Percentiles rank a stretch among this genome's conserved stretches.
Conservation (phyloP, 345 rosid species). For the Hirschfeldia incana region DNA sequence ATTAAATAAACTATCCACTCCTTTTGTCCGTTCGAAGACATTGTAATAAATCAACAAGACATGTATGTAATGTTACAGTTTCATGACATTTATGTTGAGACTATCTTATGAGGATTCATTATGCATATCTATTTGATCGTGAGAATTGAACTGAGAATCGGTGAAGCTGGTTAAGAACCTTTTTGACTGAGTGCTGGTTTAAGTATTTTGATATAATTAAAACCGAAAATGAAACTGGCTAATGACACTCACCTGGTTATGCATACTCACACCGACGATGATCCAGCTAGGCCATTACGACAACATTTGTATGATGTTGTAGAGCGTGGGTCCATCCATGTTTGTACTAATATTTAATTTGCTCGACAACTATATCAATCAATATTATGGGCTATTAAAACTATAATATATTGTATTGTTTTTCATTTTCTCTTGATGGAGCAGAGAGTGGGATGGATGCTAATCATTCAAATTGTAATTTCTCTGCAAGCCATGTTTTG, state of each 20-base stretch:
- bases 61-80: not conserved
- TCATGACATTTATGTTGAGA: not conserved
- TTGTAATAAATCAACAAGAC: slow-evolving; percentile 5
- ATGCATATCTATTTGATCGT: not conserved
- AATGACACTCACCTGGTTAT: not conserved
- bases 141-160: not conserved
- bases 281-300: slow-evolving; percentile 9
- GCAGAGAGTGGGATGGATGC: not conserved
- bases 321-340: slow-evolving; percentile 26
- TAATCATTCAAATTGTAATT: slow-evolving; percentile 17
- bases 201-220: not conserved
- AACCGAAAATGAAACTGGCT: not conserved
- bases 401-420: not conserved
- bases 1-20: not conserved
- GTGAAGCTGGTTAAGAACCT: not conserved
- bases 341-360: slow-evolving; percentile 9
- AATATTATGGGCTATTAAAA: slow-evolving; percentile 19
- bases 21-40: not conserved
- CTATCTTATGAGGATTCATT: not conserved
- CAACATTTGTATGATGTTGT: slow-evolving; percentile 2
- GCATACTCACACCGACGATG: slow-evolving; percentile 15
- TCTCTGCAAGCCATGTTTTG: not conserved
- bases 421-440: not conserved
- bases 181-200: not conserved
- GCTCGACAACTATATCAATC: slow-evolving; percentile 25